These are phyloP conservation scores for Nemophila menziesii DNA, from an alignment of 257 asterid genomes.

Conservation along the genomic window DNA sequence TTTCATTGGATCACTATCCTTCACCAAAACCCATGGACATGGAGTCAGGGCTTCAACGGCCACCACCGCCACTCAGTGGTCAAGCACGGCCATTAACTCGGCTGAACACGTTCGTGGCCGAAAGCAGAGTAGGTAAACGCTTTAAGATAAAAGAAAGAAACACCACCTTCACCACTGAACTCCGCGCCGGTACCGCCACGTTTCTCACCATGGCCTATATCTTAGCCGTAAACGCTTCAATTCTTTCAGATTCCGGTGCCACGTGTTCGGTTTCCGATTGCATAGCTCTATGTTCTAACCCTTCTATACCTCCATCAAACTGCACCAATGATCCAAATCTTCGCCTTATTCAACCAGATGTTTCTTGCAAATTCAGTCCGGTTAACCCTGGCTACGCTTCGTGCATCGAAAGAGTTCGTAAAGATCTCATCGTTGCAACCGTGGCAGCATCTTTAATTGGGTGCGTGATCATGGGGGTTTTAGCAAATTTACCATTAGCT, in stretches of 20 bases:
- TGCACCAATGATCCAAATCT: slow-evolving; percentile 33
- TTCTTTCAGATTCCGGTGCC: slow-evolving; percentile 84
- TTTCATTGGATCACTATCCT: background rate
- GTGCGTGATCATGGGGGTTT: slow-evolving; percentile 65
- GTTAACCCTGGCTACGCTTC: slow-evolving; percentile 90
- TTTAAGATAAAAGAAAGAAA: slow-evolving; percentile 72
- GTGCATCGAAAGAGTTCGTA: slow-evolving; percentile 50
- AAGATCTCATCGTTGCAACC: slow-evolving; percentile 78
- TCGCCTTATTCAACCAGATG: slow-evolving; percentile 41
- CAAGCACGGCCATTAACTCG: slow-evolving; percentile 22
- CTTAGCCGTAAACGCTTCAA: slow-evolving; percentile 94
- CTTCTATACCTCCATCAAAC: slow-evolving; percentile 26
- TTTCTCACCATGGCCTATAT: slow-evolving; percentile 98
- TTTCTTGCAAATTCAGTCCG: slow-evolving; percentile 66
- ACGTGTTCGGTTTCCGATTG: slow-evolving; percentile 89
- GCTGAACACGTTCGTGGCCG: slow-evolving; percentile 46
- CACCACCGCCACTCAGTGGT: slow-evolving; percentile 14
- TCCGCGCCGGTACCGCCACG: slow-evolving; percentile 97
- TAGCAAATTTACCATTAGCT: slow-evolving; percentile 69
- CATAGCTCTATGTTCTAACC: slow-evolving; percentile 59
- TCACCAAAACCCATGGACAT: slow-evolving; percentile 32
- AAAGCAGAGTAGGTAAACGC: slow-evolving; percentile 40
- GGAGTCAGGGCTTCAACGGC: slow-evolving; percentile 26
- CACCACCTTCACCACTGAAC: slow-evolving; percentile 86
- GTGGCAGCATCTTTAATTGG: slow-evolving; percentile 74